Base-by-base conservation (phyloP, 805 yeast genomes). In the Citeromyces matritensis region DNA sequence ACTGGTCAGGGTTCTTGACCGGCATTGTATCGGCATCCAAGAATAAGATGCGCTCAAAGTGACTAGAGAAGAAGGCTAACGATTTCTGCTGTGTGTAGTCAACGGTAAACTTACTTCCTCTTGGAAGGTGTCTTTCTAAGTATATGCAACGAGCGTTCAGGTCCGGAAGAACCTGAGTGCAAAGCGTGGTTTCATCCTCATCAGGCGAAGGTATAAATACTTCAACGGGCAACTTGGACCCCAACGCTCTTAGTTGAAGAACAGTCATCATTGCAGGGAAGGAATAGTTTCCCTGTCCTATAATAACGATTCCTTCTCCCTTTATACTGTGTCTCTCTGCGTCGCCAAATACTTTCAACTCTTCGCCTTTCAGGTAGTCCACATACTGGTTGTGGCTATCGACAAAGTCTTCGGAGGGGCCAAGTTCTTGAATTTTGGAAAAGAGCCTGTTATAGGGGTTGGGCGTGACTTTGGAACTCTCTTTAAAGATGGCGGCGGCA, bases 11-110 rank as follows among this genome's bases (percentile, higher is more conserved):
- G 9, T 73, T 63, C 41, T 61, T 63, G 3, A 77, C 67, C 0
- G 93, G 85, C 37, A 74, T 63, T 39, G 78, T 73, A 49, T 82
- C 94, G 25, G 86, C 71, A 46, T 83, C 94, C 42, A 81, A 51
- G 29, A 81, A 56, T 39, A 81, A 58, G 9, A 78, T 73, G 43
- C 78, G 70, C 39, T 79, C 77, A 48, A 82, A 83, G 26, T 75
- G 63, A 0, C 93, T 79, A 10, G 77, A 72, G 36, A 82, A 53
- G 24, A 83, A 45, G 0, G 94, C 82, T 36, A 81, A 57, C 0
- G 75, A 63, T 49, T 81, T 81, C 44, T 64, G 67, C 40, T 81
- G 91, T 48, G 74, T 60, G 58, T 29, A 71, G 65, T 33, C 54
- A 51, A 17, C 52, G 42, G 42, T 70, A 51, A 7, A 72, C 64